Percentiles rank a stretch among this genome's conserved stretches.
phyloP scores from a whole-genome alignment of 2,329 filamentous ascomycete genomes.

The Paecilomyces niveus region DNA sequence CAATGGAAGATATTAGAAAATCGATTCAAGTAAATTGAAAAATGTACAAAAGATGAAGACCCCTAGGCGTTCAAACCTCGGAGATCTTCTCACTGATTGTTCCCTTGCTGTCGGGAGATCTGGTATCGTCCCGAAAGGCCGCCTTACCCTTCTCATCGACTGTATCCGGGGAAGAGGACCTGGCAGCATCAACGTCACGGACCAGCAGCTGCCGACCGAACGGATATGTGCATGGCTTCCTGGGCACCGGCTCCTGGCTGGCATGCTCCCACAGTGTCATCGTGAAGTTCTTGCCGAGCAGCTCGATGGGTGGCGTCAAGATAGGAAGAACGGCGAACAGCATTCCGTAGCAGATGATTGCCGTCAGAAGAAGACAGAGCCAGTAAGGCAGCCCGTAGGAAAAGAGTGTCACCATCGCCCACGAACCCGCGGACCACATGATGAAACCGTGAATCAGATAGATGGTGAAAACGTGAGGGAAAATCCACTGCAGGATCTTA shows the following conservation, averaged over 20 bases:
- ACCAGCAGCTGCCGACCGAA: conserved; percentile 8
- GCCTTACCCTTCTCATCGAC: neutral
- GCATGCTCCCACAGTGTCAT: conserved; percentile 8
- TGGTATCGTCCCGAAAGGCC: neutral
- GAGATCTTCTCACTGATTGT: neutral
- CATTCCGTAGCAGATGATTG: conserved; percentile 12
- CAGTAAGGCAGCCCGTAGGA: conserved; percentile 17
- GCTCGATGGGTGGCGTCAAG: conserved; percentile 15
- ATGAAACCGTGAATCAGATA: conserved; percentile 41
- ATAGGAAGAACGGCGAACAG: conserved; percentile 11
- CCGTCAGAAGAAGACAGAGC: conserved; percentile 11
- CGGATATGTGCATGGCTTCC: conserved; percentile 9
- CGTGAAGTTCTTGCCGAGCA: conserved; percentile 10
- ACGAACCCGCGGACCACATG: conserved; percentile 23
- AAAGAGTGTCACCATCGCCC: conserved; percentile 12
- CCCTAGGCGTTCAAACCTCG: neutral
- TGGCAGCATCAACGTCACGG: neutral
- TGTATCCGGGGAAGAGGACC: neutral
- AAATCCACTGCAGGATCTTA: conserved; percentile 34
- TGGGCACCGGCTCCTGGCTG: conserved; percentile 6
- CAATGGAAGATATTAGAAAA: neutral
- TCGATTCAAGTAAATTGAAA: neutral
- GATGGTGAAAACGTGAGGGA: conserved; percentile 45
- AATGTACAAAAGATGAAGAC: neutral
- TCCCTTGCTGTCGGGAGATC: neutral